Conservation (phyloP, 108 stramenopile genomes). For the Schizochytrium sp. region DNA sequence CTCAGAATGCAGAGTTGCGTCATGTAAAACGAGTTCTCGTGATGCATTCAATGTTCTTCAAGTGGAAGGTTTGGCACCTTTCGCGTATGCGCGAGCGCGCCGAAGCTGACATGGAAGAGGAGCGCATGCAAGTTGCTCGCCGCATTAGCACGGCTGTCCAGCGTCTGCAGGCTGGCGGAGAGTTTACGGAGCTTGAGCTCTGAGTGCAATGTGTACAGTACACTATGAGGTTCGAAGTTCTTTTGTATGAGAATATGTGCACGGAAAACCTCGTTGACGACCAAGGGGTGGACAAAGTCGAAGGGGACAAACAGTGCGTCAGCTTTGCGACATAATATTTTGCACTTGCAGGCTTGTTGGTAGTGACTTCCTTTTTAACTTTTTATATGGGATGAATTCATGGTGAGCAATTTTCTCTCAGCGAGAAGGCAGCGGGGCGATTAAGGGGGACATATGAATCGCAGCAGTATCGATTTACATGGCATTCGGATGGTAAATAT, state of each 20-base stretch:
- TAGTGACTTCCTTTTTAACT: no score
- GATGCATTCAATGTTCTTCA: conserved; percentile 18
- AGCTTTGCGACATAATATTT: no score
- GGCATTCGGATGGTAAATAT: no score
- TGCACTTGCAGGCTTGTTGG: no score
- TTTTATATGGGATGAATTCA: no score
- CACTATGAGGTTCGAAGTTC: not conserved
- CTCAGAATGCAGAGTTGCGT: not conserved
- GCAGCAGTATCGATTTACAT: no score
- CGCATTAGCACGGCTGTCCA: not conserved
- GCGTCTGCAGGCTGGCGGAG: not conserved
- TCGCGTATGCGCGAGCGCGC: not conserved
- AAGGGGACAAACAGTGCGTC: no score
- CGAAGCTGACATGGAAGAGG: not conserved
- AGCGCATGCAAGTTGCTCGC: not conserved
- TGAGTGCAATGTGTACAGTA: not conserved
- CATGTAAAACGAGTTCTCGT: not conserved
- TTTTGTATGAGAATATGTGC: not conserved
- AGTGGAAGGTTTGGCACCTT: conserved; percentile 8
- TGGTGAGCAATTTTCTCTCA: no score
- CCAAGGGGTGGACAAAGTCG: no score
- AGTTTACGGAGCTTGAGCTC: not conserved
- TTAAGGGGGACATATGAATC: no score
- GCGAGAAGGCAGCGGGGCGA: no score
- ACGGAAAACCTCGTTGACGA: not conserved